Evolutionary conservation across 306 rosid species (phyloP).

Genomic region (Vigna radiata): DNA sequence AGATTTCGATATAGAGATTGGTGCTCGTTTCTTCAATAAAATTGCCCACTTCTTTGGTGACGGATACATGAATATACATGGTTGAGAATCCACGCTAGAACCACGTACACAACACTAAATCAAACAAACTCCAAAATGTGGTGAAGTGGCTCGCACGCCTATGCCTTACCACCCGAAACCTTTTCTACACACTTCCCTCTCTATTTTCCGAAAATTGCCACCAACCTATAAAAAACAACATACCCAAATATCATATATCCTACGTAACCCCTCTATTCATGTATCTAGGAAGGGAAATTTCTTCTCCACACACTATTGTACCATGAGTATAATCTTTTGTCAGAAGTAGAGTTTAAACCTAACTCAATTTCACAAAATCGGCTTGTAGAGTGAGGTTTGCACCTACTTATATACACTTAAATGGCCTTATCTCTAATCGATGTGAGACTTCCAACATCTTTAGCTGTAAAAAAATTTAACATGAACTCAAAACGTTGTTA

Average conservation of each 20-base stretch:
- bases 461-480: no score
- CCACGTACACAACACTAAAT: not conserved
- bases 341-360: no score
- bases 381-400: no score
- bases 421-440: no score
- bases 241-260: not conserved
- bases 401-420: no score
- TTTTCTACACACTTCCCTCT: not conserved
- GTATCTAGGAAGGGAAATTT: not conserved
- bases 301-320: not conserved
- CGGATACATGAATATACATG: not conserved
- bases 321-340: no score
- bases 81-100: constrained; percentile 11
- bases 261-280: not conserved
- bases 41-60: not conserved
- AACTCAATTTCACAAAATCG: no score
- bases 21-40: not conserved
- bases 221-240: not conserved
- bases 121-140: constrained; percentile 5
- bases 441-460: no score
- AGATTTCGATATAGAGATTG: not conserved
- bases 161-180: not conserved
- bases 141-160: not conserved
- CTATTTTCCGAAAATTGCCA: not conserved
- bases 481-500: no score